Base-by-base conservation (phyloP, 306 rosid species). In the Astragalus glycyphyllos region DNA sequence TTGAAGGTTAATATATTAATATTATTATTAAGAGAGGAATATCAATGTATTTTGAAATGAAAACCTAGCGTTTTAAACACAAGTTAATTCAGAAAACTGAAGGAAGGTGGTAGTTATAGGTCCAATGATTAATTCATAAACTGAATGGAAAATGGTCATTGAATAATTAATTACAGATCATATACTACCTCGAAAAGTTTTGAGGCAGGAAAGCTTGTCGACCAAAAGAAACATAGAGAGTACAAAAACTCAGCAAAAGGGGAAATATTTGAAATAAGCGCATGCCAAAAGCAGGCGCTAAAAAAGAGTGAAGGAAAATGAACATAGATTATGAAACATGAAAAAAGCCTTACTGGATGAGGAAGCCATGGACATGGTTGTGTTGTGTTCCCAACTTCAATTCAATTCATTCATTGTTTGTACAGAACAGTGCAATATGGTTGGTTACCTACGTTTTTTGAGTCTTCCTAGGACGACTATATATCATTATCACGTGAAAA, bases 91-190 rank as follows among this genome's bases (percentile, higher is more conserved):
- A 6, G 13, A 49, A 38, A 71, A 16, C 47, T 71, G 57, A 71
- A 37, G 69, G 32, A 61, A 48, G 42, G 34, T 34, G 60, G 68
- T 23, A 40, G 40, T 8, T 35, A 13, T 35, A 13, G 37, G 58
- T 58, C 58, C 49, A 71, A 11, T 46, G 7, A 26, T 48, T 32
- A 34, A 57, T 34, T 56, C 5, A 57, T 20, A 58, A 68, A 32
- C 6, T 5, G 57, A 61, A 77, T 11, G 49, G 1, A 13, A 47
- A 51, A 60, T 58, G 41, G 0, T 76, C 31, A 34, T 42, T 41
- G 59, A 31, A 40, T 40, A 40, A n/a, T n/a, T n/a, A n/a, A n/a
- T n/a, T n/a, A n/a, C n/a, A n/a, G n/a, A n/a, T n/a, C n/a, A n/a
- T n/a, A n/a, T n/a, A n/a, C n/a, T n/a, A n/a, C n/a, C n/a, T n/a